Percentiles rank a stretch among this genome's conserved stretches.
Conservation (phyloP, 75 land plant genomes). For the Cupressus sempervirens region DNA sequence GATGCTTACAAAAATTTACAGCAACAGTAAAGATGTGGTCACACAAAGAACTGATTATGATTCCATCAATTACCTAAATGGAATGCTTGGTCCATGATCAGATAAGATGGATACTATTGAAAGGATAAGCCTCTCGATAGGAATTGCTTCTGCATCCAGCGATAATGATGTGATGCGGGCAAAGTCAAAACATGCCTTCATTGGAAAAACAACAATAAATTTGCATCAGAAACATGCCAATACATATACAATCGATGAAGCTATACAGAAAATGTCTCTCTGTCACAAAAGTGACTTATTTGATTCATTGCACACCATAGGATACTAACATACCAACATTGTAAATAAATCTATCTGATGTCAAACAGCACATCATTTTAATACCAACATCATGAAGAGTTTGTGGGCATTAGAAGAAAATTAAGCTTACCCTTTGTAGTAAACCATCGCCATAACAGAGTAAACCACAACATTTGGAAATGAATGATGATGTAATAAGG, state of each 20-base stretch:
- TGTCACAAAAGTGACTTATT: neutral
- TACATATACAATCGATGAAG: neutral
- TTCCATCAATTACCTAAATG: conserved; percentile 50
- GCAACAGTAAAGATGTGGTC: neutral
- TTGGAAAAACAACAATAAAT: conserved; percentile 13
- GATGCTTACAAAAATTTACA: neutral
- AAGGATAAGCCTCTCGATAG: conserved; percentile 59
- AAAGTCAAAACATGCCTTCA: conserved; percentile 93
- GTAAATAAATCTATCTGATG: neutral
- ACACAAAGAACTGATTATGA: neutral
- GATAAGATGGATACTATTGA: conserved; percentile 58
- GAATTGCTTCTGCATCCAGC: conserved; percentile 56
- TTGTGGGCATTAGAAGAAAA: neutral
- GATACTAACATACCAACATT: neutral
- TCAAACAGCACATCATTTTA: neutral
- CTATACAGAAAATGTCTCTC: neutral
- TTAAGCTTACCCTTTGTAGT: conserved; percentile 71
- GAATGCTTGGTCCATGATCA: conserved; percentile 26
- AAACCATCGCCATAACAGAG: conserved; percentile 46
- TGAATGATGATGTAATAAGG: conserved; percentile 53
- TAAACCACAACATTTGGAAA: conserved; percentile 16
- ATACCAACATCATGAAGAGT: neutral
- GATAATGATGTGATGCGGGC: conserved; percentile 43
- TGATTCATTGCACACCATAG: neutral
- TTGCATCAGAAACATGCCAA: neutral